These are phyloP conservation scores for Aspergillus sp. DNA, from an alignment of 2,329 filamentous ascomycete species.

Conservation along the genomic window DNA sequence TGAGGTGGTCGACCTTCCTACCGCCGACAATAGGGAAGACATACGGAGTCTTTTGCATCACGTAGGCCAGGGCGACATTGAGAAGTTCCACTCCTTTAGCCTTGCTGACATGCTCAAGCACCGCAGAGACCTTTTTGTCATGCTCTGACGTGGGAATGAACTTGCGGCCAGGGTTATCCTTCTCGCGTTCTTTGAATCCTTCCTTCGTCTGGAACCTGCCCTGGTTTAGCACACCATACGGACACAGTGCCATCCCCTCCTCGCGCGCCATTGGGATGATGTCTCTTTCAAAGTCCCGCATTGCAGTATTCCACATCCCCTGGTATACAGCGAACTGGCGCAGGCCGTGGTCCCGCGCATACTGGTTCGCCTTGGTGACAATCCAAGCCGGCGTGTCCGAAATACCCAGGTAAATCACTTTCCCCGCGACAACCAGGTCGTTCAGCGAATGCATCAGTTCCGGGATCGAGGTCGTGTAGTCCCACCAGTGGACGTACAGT, in stretches of 20 bases:
- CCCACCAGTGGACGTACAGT: slow-evolving; percentile 47
- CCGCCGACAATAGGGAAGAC: slow-evolving; percentile 57
- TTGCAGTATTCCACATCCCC: slow-evolving; percentile 60
- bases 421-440: slow-evolving; percentile 57
- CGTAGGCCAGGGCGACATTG: slow-evolving; percentile 50
- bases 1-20: slow-evolving; percentile 53
- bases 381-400: slow-evolving; percentile 69
- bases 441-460: slow-evolving; percentile 72
- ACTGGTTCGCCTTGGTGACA: slow-evolving; percentile 49
- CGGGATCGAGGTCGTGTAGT: slow-evolving; percentile 62
- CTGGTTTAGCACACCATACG: slow-evolving; percentile 44
- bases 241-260: slow-evolving; percentile 62
- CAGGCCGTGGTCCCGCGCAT: slow-evolving; percentile 69
- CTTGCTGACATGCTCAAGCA: slow-evolving; percentile 8
- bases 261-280: slow-evolving; percentile 65
- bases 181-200: slow-evolving; percentile 25
- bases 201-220: slow-evolving; percentile 44
- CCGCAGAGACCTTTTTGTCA: slow-evolving; percentile 17
- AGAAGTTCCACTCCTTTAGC: slow-evolving; percentile 9
- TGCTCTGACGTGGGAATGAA: slow-evolving; percentile 10
- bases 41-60: slow-evolving; percentile 51
- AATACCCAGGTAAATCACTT: slow-evolving; percentile 67
- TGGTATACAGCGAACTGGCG: slow-evolving; percentile 70
- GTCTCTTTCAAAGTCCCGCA: slow-evolving; percentile 69
- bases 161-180: slow-evolving; percentile 22